These are phyloP conservation scores for Geotrichum macrosporum DNA, from an alignment of 1,139 yeast species.

Conservation along the genomic window DNA sequence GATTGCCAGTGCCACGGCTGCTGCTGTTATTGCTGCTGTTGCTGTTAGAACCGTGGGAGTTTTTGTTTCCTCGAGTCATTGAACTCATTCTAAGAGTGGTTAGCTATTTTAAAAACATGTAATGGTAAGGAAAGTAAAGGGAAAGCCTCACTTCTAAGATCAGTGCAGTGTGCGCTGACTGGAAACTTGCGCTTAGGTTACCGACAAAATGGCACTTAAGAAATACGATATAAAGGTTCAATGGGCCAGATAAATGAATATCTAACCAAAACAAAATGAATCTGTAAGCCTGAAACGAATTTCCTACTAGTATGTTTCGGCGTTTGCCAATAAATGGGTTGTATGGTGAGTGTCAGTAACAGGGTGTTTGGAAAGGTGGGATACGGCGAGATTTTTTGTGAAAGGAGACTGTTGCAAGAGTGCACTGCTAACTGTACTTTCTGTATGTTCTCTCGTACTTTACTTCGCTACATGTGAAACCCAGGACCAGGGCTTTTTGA, in stretches of 20 bases:
- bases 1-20: slow-evolving; percentile 11
- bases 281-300: no score
- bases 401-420: not conserved
- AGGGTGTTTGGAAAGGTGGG: not conserved
- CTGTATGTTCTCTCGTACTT: not conserved
- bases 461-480: not conserved
- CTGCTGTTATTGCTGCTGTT: slow-evolving; percentile 8
- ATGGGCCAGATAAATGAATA: slow-evolving; percentile 6
- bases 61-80: slow-evolving; percentile 14
- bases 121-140: no score
- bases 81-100: slow-evolving; percentile 13
- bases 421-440: not conserved
- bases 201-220: no score
- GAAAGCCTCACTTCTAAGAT: slow-evolving; percentile 1
- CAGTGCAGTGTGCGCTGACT: not conserved
- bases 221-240: no score
- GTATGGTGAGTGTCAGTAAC: no score
- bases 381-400: not conserved
- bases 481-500: not conserved
- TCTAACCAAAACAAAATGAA: not conserved
- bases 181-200: not conserved
- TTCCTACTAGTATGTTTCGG: no score
- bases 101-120: no score
- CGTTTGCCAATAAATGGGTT: no score
- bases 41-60: slow-evolving; percentile 9